Percentiles rank a stretch among this genome's conserved stretches.
These are phyloP conservation scores for Tolypocladium album DNA, from an alignment of 2,329 filamentous ascomycete species.

Conservation along the genomic window DNA sequence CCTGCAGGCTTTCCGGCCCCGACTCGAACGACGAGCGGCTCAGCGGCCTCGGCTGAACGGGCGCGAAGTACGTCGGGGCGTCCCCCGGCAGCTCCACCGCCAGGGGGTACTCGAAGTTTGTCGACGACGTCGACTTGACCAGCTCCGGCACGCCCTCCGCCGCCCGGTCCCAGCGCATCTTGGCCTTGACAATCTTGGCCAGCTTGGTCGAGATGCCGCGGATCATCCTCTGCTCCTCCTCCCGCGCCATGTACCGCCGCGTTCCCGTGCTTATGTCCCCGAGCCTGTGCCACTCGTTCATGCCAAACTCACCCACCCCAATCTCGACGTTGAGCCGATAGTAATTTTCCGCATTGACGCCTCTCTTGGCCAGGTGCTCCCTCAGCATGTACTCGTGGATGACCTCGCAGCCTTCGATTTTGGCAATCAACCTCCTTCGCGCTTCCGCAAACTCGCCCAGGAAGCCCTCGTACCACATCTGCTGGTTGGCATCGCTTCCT, in stretches of 20 bases:
- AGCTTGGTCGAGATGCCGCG: slow-evolving; percentile 68
- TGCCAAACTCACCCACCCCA: slow-evolving; percentile 91
- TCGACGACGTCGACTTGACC: slow-evolving; percentile 28
- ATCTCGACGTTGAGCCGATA: slow-evolving; percentile 95
- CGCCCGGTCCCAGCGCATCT: slow-evolving; percentile 51
- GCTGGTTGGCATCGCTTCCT: slow-evolving; percentile 54
- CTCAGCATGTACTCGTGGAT: slow-evolving; percentile 80
- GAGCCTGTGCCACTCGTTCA: slow-evolving; percentile 97
- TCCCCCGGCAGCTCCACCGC: slow-evolving; percentile 51
- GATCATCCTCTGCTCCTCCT: slow-evolving; percentile 67
- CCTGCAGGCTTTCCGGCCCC: slow-evolving; percentile 36
- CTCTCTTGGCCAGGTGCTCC: slow-evolving; percentile 64
- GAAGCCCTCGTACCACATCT: slow-evolving; percentile 91
- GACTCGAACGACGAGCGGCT: slow-evolving; percentile 48
- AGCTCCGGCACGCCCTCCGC: slow-evolving; percentile 31
- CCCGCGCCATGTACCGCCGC: slow-evolving; percentile 65
- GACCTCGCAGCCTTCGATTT: slow-evolving; percentile 90
- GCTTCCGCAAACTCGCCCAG: slow-evolving; percentile 90
- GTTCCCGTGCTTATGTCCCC: slow-evolving; percentile 92
- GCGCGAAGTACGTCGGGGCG: slow-evolving; percentile 28
- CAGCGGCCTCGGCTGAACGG: slow-evolving; percentile 24
- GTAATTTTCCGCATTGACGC: slow-evolving; percentile 82
- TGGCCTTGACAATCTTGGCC: slow-evolving; percentile 71
- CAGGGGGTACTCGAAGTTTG: slow-evolving; percentile 31
- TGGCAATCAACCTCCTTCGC: slow-evolving; percentile 68